A percentile compares a stretch with the other conserved stretches of the same genome.
Evolutionary conservation across 345 rosid species (phyloP).

Genomic region (Mercurialis annua): DNA sequence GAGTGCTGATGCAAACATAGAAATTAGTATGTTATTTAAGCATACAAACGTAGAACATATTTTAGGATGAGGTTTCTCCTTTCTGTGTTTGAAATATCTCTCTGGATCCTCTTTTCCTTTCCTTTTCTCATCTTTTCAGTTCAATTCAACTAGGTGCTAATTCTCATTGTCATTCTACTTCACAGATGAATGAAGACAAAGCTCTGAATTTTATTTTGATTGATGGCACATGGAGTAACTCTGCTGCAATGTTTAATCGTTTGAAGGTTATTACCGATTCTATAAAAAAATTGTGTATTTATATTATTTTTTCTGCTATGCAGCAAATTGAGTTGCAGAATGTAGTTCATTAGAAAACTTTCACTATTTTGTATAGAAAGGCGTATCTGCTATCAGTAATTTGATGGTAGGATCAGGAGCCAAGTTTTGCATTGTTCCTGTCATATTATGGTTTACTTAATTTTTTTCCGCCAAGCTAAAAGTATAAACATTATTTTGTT

Average conservation of each 20-base stretch:
- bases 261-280: conserved; percentile 69
- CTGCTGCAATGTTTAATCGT: conserved; percentile 93
- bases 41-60: background rate
- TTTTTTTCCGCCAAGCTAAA: background rate
- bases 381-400: background rate
- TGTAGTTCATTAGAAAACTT: too few species aligned
- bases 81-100: conserved; percentile 13
- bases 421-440: too few species aligned
- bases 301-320: background rate
- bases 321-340: background rate
- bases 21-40: background rate
- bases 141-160: conserved; percentile 18
- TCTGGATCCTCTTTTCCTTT: too few species aligned
- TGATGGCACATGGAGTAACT: conserved; percentile 98
- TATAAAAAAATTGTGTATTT: background rate
- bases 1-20: background rate
- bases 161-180: conserved; percentile 28
- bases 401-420: background rate
- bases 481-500: conserved; percentile 8
- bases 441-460: background rate
- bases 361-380: background rate
- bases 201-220: conserved; percentile 68
- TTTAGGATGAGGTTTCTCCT: background rate
- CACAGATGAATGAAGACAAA: conserved; percentile 43
- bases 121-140: conserved; percentile 14